Percentiles rank a stretch among this genome's conserved stretches.
Conservation (phyloP, 2,329 filamentous ascomycete genomes). For the Exophiala sp. region DNA sequence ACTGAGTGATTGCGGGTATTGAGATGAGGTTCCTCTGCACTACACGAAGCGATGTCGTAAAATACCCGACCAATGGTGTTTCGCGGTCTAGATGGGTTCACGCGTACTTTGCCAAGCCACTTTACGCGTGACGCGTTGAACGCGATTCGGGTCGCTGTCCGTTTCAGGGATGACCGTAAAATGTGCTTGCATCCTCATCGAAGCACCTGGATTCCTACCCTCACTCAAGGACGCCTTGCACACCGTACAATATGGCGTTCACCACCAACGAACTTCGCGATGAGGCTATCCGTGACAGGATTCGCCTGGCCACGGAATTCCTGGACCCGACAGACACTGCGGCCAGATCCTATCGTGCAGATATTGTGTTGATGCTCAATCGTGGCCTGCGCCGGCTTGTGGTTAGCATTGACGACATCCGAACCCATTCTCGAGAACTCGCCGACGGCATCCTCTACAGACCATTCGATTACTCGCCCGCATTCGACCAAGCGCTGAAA, state of each 20-base stretch:
- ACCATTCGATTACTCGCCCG: slow-evolving; percentile 81
- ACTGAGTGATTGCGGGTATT: no score
- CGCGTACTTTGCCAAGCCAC: not conserved
- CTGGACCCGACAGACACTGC: slow-evolving; percentile 62
- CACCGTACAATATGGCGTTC: slow-evolving; percentile 23
- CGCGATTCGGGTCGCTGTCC: not conserved
- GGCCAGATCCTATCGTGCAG: slow-evolving; percentile 69
- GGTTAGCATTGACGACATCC: slow-evolving; percentile 83
- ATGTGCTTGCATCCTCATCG: not conserved
- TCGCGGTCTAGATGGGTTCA: no score
- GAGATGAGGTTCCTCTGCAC: no score
- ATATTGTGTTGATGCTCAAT: slow-evolving; percentile 73
- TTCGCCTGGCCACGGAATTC: slow-evolving; percentile 85
- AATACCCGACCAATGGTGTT: no score
- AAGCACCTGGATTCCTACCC: not conserved
- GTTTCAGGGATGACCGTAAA: not conserved
- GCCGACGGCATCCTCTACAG: slow-evolving; percentile 71
- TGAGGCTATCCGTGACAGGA: slow-evolving; percentile 74
- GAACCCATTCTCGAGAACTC: slow-evolving; percentile 77
- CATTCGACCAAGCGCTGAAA: slow-evolving; percentile 86
- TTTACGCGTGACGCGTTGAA: not conserved
- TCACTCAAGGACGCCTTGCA: not conserved
- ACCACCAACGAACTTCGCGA: slow-evolving; percentile 65
- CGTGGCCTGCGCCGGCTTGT: slow-evolving; percentile 54
- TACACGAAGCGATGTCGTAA: no score